phyloP scores from a whole-genome alignment of 2,329 filamentous ascomycete genomes.

The Neopestalotiopsis sp. region DNA sequence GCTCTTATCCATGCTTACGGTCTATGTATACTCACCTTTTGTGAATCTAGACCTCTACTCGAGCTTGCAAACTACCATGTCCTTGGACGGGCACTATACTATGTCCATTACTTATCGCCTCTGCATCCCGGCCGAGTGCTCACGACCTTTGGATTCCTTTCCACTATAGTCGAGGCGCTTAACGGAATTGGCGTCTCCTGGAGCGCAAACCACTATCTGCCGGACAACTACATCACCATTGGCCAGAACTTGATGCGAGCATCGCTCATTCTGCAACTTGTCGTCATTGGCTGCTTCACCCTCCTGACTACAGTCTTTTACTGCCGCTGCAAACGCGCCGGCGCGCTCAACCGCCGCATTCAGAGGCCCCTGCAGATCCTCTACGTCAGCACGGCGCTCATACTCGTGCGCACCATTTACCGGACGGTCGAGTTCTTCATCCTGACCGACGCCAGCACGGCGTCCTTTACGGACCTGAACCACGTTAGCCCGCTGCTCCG shows the following conservation, averaged over 20 bases:
- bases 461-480: slow-evolving; percentile 34
- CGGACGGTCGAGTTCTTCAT: slow-evolving; percentile 52
- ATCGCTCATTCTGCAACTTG: slow-evolving; percentile 51
- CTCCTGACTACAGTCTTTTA: slow-evolving; percentile 52
- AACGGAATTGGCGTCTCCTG: slow-evolving; percentile 49
- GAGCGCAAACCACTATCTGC: slow-evolving; percentile 41
- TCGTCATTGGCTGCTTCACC: slow-evolving; percentile 50
- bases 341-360: slow-evolving; percentile 24
- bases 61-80: slow-evolving; percentile 69
- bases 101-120: slow-evolving; percentile 64
- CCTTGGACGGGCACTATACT: slow-evolving; percentile 65
- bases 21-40: not conserved
- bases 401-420: slow-evolving; percentile 54
- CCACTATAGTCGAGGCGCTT: slow-evolving; percentile 50
- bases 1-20: not conserved
- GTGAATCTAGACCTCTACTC: slow-evolving; percentile 55
- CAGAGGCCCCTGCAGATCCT: slow-evolving; percentile 40
- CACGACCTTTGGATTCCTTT: slow-evolving; percentile 51
- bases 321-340: slow-evolving; percentile 32
- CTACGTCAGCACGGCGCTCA: slow-evolving; percentile 48
- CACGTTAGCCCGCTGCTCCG: slow-evolving; percentile 41
- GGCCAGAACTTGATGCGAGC: slow-evolving; percentile 45
- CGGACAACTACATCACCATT: slow-evolving; percentile 32
- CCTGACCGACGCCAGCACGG: slow-evolving; percentile 35
- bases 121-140: slow-evolving; percentile 52